phyloP scores from a whole-genome alignment of 2,329 filamentous ascomycete genomes.

The Lecanicillium sp. region DNA sequence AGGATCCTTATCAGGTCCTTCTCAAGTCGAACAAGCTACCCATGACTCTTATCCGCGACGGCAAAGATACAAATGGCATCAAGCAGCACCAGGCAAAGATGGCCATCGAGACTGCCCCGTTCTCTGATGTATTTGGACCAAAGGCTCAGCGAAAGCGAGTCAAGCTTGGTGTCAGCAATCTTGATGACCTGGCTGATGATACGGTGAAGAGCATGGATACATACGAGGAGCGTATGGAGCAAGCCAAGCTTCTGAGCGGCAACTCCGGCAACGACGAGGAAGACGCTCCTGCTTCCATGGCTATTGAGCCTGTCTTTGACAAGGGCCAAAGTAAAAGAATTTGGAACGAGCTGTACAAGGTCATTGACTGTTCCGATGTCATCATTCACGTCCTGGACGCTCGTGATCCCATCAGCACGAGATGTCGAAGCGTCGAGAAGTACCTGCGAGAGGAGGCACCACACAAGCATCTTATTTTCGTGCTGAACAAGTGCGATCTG shows the following conservation, averaged over 20 bases:
- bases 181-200: conserved; percentile 73
- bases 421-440: conserved; percentile 72
- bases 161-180: conserved; percentile 74
- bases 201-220: conserved; percentile 72
- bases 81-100: conserved; percentile 95
- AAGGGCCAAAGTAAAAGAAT: conserved; percentile 95
- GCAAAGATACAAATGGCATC: conserved; percentile 64
- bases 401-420: conserved; percentile 79
- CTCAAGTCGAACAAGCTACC: conserved; percentile 95
- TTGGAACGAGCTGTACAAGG: conserved; percentile 94
- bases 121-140: conserved; percentile 82
- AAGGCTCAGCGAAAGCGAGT: conserved; percentile 90
- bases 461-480: conserved; percentile 73
- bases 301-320: conserved; percentile 80
- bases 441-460: conserved; percentile 89
- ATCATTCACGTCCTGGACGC: conserved; percentile 92
- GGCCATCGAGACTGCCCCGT: conserved; percentile 78
- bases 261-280: conserved; percentile 48
- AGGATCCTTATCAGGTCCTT: conserved; percentile 89
- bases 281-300: conserved; percentile 44
- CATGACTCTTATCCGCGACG: conserved; percentile 85
- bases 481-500: conserved; percentile 54
- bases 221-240: conserved; percentile 74
- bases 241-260: conserved; percentile 67
- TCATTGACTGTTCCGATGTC: conserved; percentile 92